Conservation (phyloP, 2,329 filamentous ascomycete genomes). For the Colletotrichum karsti region DNA sequence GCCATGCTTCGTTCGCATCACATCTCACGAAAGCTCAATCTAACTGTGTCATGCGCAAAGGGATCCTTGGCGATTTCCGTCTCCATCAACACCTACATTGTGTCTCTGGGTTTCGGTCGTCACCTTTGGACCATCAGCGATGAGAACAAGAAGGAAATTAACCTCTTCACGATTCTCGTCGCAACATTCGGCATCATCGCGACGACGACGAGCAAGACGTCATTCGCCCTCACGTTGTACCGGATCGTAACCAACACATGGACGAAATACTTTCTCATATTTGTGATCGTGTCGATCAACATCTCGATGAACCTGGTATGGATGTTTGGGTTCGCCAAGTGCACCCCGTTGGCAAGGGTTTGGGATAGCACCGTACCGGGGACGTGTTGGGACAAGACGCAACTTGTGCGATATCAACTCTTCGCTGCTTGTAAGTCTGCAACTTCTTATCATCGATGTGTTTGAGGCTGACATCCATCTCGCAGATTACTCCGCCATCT, state of each 20-base stretch:
- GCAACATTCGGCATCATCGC: conserved; percentile 32
- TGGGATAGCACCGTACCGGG: conserved; percentile 36
- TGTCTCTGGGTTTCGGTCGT: conserved; percentile 36
- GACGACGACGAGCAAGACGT: conserved; percentile 32
- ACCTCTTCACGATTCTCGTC: conserved; percentile 32
- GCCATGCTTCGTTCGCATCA: not conserved
- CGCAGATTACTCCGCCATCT: conserved; percentile 42
- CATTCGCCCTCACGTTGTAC: conserved; percentile 33
- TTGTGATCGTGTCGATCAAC: conserved; percentile 33
- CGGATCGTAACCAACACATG: conserved; percentile 33
- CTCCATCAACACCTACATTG: conserved; percentile 41
- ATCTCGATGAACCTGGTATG: conserved; percentile 37
- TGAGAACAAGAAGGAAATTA: conserved; percentile 30
- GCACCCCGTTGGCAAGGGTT: conserved; percentile 37
- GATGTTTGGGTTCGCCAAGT: conserved; percentile 44
- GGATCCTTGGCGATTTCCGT: conserved; percentile 36
- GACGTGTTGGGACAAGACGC: conserved; percentile 38
- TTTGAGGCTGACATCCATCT: not conserved
- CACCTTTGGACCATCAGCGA: conserved; percentile 31
- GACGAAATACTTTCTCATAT: conserved; percentile 37
- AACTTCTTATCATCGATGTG: fast-evolving
- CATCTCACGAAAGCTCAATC: not conserved
- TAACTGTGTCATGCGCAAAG: conserved; percentile 25
- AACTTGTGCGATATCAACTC: conserved; percentile 37
- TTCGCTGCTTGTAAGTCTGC: conserved; percentile 40